These are phyloP conservation scores for Eurotiales sp. DNA, from an alignment of 2,329 filamentous ascomycete genomes.

Conservation along the genomic window DNA sequence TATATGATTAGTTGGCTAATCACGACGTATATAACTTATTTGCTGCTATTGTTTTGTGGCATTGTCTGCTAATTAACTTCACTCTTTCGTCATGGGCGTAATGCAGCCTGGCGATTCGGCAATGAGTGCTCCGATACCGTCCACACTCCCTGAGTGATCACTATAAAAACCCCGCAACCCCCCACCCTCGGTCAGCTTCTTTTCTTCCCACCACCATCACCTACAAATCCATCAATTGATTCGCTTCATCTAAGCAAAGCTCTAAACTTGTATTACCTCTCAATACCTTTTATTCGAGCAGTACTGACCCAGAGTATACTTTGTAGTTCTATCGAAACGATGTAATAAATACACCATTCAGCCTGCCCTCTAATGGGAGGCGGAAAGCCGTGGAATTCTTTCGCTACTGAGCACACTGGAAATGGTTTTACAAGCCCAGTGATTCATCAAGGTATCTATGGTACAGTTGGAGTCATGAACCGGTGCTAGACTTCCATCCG, in stretches of 20 bases:
- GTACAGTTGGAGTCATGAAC: slow-evolving; percentile 56
- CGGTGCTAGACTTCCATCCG: slow-evolving; percentile 54
- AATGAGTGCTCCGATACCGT: slow-evolving; percentile 3
- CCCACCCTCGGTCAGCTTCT: slow-evolving; percentile 14
- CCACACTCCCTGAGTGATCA: too few species aligned
- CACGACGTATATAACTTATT: too few species aligned
- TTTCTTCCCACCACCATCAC: slow-evolving; percentile 11
- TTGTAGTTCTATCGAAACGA: slow-evolving; percentile 16
- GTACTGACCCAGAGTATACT: slow-evolving; percentile 8
- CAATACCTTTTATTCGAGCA: neutral
- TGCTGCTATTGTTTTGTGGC: too few species aligned
- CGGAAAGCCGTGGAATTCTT: slow-evolving; percentile 39
- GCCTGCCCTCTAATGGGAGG: slow-evolving; percentile 19
- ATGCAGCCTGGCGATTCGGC: neutral
- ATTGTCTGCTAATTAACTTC: neutral
- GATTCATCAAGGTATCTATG: slow-evolving; percentile 47
- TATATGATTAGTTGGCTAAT: too few species aligned
- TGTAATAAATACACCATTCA: slow-evolving; percentile 24
- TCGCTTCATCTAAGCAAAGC: neutral
- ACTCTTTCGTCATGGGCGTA: slow-evolving; percentile 1
- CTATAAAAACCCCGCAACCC: slow-evolving; percentile 15
- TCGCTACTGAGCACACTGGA: slow-evolving; percentile 30
- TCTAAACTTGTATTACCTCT: slow-evolving; percentile 9
- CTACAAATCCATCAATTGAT: slow-evolving; percentile 1
- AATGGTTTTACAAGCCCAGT: slow-evolving; percentile 3